phyloP scores from a whole-genome alignment of 2,329 filamentous ascomycete species.

The Colletotrichum phormii region DNA sequence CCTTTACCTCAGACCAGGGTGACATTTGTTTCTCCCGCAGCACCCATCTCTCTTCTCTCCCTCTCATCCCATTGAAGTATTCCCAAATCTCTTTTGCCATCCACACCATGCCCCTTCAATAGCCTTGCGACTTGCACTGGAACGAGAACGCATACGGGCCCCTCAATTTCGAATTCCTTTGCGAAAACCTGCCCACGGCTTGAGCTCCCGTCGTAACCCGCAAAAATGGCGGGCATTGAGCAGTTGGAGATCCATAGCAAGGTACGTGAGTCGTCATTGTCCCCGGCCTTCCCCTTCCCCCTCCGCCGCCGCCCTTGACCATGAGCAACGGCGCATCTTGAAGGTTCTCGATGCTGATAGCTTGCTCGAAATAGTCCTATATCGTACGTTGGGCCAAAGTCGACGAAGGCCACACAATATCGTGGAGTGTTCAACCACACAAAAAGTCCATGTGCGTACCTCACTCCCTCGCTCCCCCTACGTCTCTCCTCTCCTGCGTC shows the following conservation, averaged over 20 bases:
- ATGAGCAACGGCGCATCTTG: neutral
- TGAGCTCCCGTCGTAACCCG: constrained; percentile 13
- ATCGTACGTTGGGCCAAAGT: constrained; percentile 98
- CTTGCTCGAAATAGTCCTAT: constrained; percentile 76
- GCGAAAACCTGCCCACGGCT: constrained; percentile 4
- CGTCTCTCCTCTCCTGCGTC: neutral
- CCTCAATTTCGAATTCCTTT: neutral
- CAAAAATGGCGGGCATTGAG: constrained; percentile 90
- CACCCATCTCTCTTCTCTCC: constrained; percentile 2
- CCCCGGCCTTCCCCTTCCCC: constrained; percentile 1
- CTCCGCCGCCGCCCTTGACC: constrained; percentile 29
- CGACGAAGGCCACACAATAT: constrained; percentile 89
- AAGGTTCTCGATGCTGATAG: constrained; percentile 25
- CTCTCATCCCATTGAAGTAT: constrained; percentile 19
- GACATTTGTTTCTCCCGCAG: constrained; percentile 19
- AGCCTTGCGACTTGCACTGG: constrained; percentile 5
- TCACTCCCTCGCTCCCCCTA: constrained; percentile 2
- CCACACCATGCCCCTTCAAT: constrained; percentile 27
- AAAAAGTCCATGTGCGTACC: constrained; percentile 87
- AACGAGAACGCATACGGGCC: neutral
- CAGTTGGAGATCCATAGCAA: constrained; percentile 98
- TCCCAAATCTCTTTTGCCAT: constrained; percentile 2
- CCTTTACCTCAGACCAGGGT: neutral
- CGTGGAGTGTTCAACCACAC: constrained; percentile 97
- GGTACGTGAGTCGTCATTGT: constrained; percentile 62